A percentile compares a stretch with the other conserved stretches of the same genome.
phyloP scores from a whole-genome alignment of 768 basidiomycete genomes.

The Cantharellus cinnabarinus region DNA sequence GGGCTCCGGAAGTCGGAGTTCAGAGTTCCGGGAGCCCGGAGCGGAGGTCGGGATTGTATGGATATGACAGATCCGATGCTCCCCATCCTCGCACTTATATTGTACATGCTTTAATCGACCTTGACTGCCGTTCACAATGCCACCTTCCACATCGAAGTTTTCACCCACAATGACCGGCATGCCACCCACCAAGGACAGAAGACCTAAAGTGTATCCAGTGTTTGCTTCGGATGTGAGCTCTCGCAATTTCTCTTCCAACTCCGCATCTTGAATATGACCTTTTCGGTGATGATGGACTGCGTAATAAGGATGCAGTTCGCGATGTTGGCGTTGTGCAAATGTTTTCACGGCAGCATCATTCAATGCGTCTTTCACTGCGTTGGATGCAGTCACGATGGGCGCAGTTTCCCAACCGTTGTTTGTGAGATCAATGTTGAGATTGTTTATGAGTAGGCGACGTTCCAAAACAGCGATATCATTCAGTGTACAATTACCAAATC shows the following conservation, averaged over 20 bases:
- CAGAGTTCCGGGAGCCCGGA: too few relatives aligned
- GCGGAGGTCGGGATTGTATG: too few relatives aligned
- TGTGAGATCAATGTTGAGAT: neutral
- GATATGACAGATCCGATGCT: neutral
- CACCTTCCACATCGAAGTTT: slow-evolving; percentile 22
- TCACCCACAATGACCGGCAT: slow-evolving; percentile 9
- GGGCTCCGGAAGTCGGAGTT: too few relatives aligned
- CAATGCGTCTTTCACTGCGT: slow-evolving; percentile 2
- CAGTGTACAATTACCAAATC: neutral
- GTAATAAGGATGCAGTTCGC: neutral
- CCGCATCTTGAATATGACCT: neutral
- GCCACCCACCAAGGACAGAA: slow-evolving; percentile 1
- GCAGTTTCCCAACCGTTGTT: neutral
- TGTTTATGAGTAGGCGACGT: neutral
- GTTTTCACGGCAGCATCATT: neutral
- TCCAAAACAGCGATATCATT: neutral
- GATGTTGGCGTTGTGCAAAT: neutral
- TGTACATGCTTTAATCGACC: slow-evolving; percentile 13
- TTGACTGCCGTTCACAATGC: slow-evolving; percentile 20
- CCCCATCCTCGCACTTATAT: slow-evolving; percentile 16
- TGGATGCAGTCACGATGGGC: neutral
- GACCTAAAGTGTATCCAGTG: neutral
- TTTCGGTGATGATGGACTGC: neutral
- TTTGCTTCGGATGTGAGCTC: neutral
- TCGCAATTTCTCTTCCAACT: neutral